Conservation (phyloP, 495 filamentous ascomycete genomes). For the Xylaria grammica region DNA sequence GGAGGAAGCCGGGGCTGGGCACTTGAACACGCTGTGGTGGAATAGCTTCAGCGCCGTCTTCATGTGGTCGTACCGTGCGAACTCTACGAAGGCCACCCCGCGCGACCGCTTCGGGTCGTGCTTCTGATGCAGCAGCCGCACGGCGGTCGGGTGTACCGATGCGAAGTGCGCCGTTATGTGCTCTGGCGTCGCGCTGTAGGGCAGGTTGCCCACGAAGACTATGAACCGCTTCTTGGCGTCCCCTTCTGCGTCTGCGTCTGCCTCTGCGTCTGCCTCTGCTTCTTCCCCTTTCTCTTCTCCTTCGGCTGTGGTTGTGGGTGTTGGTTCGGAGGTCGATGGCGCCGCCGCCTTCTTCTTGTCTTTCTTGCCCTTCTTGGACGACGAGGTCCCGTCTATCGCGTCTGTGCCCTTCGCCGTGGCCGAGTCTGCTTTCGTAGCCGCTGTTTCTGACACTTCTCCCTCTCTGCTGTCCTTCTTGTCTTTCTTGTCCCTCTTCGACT, state of each 20-base stretch:
- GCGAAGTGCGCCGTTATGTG: conserved; percentile 76
- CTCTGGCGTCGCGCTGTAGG: conserved; percentile 75
- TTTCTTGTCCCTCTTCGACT: conserved; percentile 33
- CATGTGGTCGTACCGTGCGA: conserved; percentile 87
- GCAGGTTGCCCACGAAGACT: conserved; percentile 87
- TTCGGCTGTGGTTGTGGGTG: too few relatives aligned
- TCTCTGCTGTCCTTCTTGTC: conserved; percentile 19
- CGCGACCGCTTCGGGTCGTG: conserved; percentile 71
- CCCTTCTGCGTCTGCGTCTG: conserved; percentile 25
- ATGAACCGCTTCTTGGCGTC: conserved; percentile 65
- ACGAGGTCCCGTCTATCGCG: too few relatives aligned
- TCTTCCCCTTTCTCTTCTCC: conserved; percentile 12
- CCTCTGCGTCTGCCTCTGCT: conserved; percentile 20
- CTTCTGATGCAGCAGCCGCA: conserved; percentile 79
- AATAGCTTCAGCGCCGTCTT: conserved; percentile 88
- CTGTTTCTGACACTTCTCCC: neutral
- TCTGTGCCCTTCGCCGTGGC: too few relatives aligned
- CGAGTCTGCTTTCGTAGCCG: too few relatives aligned
- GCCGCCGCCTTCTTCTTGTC: too few relatives aligned
- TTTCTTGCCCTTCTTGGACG: too few relatives aligned
- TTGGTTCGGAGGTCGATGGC: too few relatives aligned
- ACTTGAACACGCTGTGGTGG: conserved; percentile 78
- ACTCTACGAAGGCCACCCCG: conserved; percentile 93
- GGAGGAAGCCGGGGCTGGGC: neutral
- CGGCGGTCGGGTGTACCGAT: conserved; percentile 69